Evolutionary conservation across 306 rosid genomes (phyloP).

Genomic region (Acmispon strigosus): DNA sequence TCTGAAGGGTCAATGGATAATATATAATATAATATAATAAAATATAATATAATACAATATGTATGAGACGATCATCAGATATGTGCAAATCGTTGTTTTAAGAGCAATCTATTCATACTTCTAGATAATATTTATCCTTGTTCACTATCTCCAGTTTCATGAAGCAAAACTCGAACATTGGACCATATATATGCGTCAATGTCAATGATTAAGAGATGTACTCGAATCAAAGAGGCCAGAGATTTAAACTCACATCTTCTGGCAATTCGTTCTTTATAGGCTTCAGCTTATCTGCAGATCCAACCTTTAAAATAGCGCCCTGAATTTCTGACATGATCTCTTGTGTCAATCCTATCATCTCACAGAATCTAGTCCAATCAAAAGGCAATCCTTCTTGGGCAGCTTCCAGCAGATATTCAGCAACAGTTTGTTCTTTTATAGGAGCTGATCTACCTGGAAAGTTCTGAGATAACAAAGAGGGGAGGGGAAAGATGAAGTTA

Average conservation of each 20-base stretch:
- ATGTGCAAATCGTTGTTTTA: background rate
- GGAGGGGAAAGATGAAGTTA: background rate
- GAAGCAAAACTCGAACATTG: too few species aligned
- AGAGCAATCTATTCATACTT: too few species aligned
- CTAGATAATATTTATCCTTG: too few species aligned
- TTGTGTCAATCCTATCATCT: slow-evolving; percentile 46
- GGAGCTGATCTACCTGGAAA: slow-evolving; percentile 71
- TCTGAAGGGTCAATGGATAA: background rate
- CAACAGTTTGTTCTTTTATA: slow-evolving; percentile 72
- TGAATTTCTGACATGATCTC: slow-evolving; percentile 40
- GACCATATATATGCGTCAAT: background rate
- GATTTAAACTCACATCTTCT: slow-evolving; percentile 58
- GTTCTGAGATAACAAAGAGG: slow-evolving; percentile 37
- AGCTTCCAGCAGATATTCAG: slow-evolving; percentile 67
- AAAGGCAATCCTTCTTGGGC: slow-evolving; percentile 62
- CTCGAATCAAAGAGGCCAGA: background rate
- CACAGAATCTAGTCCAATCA: slow-evolving; percentile 65
- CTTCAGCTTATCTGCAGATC: slow-evolving; percentile 72
- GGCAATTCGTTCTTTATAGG: slow-evolving; percentile 79
- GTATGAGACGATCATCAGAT: background rate
- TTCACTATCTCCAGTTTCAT: too few species aligned
- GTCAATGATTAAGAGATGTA: slow-evolving; percentile 4
- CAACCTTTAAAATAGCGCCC: slow-evolving; percentile 67
- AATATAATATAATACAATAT: background rate
- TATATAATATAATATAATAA: background rate